Evolutionary conservation across 2,329 filamentous ascomycete genomes (phyloP), one percentile per base, ranked within the genome.

Genomic region (Zymoseptoria crescenta): DNA sequence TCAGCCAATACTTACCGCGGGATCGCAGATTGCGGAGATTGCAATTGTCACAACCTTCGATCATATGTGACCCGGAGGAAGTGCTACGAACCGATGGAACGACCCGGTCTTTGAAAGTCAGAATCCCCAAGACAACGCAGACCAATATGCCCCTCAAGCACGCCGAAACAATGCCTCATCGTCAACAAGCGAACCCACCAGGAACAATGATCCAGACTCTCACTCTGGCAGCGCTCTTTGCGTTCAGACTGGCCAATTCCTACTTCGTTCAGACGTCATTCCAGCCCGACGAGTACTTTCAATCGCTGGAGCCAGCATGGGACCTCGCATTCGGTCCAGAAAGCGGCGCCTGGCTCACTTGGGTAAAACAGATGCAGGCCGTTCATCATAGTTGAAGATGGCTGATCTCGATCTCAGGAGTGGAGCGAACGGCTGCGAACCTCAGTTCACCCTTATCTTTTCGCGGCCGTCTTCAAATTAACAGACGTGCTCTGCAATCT

Each of bases 231-330:
- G 61, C 65, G 6, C 64, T 84, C 54, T 66, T 96, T 65, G 79
- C 83, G 49, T 82, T 96, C 63, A 89, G 94, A 57, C 81, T 93
- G 64, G 73, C 89, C 72, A 96, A 96, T 76, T 86, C 91, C 30
- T 80, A 94, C 67, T 84, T 81, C 62, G 79, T 95, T 59, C 80
- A 83, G 65, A 97, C 94, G 20, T 99, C 96, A 74, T 99, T 99
- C 77, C 94, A 99, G 74, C 94, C 94, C 28, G 94, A 99, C 77
- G 94, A 99, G 75, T 97, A 90, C 78, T 99, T 94, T 70, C 94
- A 99, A 72, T 88, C 91, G 1, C 83, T 97, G 51, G 94, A 99
- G 77, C 93, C 94, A 56, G 94, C 94, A 65, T 97, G 93, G 92
- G 80, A 86, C 68, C 81, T 94, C 57, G 88, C 89, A 2, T 96